Percentiles rank a stretch among this genome's conserved stretches.
phyloP scores from a whole-genome alignment of 2,329 filamentous ascomycete species.

The Ophiosphaerella narmari region DNA sequence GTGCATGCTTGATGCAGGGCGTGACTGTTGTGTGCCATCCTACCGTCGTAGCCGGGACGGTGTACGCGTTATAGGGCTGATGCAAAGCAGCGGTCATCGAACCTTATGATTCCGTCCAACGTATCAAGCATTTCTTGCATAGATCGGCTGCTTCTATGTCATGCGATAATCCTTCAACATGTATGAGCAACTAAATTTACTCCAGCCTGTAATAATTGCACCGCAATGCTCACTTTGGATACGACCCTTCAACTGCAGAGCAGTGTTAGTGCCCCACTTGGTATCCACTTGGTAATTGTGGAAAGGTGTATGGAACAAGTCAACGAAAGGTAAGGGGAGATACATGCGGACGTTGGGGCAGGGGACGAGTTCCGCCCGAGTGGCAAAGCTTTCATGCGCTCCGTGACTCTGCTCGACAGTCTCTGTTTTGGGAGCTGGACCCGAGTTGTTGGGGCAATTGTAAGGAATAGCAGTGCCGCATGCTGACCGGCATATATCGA shows the following conservation, averaged over 20 bases:
- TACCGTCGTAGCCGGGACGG: constrained; percentile 9
- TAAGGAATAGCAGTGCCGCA: constrained; percentile 21
- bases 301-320: background rate
- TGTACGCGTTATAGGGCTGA: constrained; percentile 29
- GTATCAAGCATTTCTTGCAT: constrained; percentile 9
- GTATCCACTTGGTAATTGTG: constrained; percentile 5
- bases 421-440: constrained; percentile 14
- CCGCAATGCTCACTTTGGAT: too few relatives aligned
- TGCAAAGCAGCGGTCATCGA: constrained; percentile 17
- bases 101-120: constrained; percentile 11
- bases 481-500: constrained; percentile 31
- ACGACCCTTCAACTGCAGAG: too few relatives aligned
- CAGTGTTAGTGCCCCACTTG: background rate
- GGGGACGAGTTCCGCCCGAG: constrained; percentile 21
- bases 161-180: constrained; percentile 1
- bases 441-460: constrained; percentile 23
- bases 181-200: background rate
- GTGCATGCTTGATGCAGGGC: constrained; percentile 10
- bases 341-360: background rate
- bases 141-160: constrained; percentile 5
- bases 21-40: constrained; percentile 12
- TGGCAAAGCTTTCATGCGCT: constrained; percentile 32
- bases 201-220: too few relatives aligned
- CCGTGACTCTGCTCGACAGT: constrained; percentile 20
- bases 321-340: background rate